Evolutionary conservation across 148 eudicot genomes (phyloP), one percentile per base, ranked within the genome.

Genomic region (Pharnaceum exiguum): DNA sequence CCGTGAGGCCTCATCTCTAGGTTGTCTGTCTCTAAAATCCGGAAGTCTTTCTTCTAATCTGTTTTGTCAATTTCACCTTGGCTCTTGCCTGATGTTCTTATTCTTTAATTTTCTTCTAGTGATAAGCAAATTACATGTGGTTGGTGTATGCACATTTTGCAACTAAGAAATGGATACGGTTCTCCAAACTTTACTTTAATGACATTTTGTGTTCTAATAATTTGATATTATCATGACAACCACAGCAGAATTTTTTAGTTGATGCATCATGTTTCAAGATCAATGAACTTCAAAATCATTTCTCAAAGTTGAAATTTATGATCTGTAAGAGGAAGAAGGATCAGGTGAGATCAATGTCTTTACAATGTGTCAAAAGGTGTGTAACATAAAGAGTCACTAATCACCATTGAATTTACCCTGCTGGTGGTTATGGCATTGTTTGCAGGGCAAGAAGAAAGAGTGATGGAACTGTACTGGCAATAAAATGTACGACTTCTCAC

Each of bases 391-490:
- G 35, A 53, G 46, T 46, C 26, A 33, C 51, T 71, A 44, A 60
- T 38, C 32, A 26, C 4, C 35, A 54, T 43, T 24, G 19, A 48
- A 45, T 15, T 27, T n/a, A 55, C 65, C 63, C 18, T 71, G 64
- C 91, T 89, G 99, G 99, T 73, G 99, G 99, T 59, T 94, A 94
- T 72, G 99, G 99, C 38, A 89, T 91, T 46, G 99, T 94, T 53
- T 94, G 89, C 75, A 74, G 85, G 77, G 95, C 87, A 22, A 72
- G 71, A n/a, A n/a, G n/a, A 55, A 94, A 79, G 71, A 66, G 55
- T 51, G 96, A 94, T 61, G 95, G 95, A 44, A 60, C 54, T 24
- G 79, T 60, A 72, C 78, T 94, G 71, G 99, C 99, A 15, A 82
- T 94, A 57, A 94, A 94, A 80, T 89, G 99, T 94, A 83, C 32